Conservation (phyloP, 371 early-diverging fungal genomes). For the Blakeslea trispora region DNA sequence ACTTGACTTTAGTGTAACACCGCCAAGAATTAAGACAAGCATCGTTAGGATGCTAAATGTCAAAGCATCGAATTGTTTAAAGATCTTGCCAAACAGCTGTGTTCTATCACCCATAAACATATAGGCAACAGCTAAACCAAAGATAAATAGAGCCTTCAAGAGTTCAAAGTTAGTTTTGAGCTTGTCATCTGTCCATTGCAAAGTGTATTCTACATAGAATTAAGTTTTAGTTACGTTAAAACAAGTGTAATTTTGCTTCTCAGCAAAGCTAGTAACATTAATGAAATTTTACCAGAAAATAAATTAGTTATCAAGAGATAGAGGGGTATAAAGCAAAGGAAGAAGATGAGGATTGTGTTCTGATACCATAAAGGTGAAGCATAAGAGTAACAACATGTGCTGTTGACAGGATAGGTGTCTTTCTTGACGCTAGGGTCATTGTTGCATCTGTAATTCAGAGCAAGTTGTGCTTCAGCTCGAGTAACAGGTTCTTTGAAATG, state of each 20-base stretch:
- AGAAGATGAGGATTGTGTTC: constrained; percentile 36
- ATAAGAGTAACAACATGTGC: constrained; percentile 67
- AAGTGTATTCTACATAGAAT: neutral
- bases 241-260: neutral
- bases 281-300: constrained; percentile 2
- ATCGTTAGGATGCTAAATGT: constrained; percentile 48
- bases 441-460: constrained; percentile 69
- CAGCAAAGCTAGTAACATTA: constrained; percentile 2
- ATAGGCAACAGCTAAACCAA: constrained; percentile 54
- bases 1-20: constrained; percentile 42
- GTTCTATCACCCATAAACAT: constrained; percentile 74
- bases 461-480: constrained; percentile 53
- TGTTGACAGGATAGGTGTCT: constrained; percentile 41
- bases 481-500: constrained; percentile 55
- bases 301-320: constrained; percentile 28
- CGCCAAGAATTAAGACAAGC: constrained; percentile 46
- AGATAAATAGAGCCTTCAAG: constrained; percentile 40
- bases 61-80: constrained; percentile 53
- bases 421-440: constrained; percentile 34
- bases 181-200: neutral
- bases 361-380: constrained; percentile 54
- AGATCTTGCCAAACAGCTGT: constrained; percentile 65
- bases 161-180: neutral
- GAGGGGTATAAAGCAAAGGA: constrained; percentile 47
- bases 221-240: constrained; percentile 1